Percentiles rank a stretch among this genome's conserved stretches.
These are phyloP conservation scores for Aspergillus ibericus DNA, from an alignment of 2,329 filamentous ascomycete genomes.

Conservation along the genomic window DNA sequence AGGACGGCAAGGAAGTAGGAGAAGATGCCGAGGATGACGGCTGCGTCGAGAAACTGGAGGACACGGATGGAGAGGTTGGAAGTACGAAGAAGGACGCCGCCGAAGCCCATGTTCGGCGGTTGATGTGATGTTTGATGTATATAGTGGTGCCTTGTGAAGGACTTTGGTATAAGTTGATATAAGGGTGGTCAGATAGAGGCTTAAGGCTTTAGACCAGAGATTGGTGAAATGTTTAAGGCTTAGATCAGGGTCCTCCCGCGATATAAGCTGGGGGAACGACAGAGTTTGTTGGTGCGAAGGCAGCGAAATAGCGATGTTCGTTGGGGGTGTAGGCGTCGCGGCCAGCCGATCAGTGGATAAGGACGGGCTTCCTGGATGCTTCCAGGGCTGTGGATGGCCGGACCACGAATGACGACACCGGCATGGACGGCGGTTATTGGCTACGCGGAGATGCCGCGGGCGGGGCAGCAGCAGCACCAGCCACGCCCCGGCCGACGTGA, in stretches of 20 bases:
- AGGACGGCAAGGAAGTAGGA: constrained; percentile 81
- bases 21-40: constrained; percentile 74
- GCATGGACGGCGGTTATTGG: background rate
- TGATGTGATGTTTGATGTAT: background rate
- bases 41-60: constrained; percentile 71
- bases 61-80: constrained; percentile 70
- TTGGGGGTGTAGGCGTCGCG: constrained; percentile 6
- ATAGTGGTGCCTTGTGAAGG: background rate
- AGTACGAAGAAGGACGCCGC: constrained; percentile 65
- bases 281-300: constrained; percentile 18
- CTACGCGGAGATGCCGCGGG: background rate
- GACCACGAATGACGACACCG: constrained; percentile 20
- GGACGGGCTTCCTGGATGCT: constrained; percentile 9
- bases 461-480: constrained; percentile 1
- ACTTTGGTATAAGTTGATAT: background rate
- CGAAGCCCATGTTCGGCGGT: constrained; percentile 55
- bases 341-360: constrained; percentile 22
- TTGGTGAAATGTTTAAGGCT: background rate
- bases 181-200: background rate
- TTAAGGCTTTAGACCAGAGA: background rate
- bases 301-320: constrained; percentile 22
- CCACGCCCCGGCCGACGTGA: background rate
- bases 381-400: constrained; percentile 9
- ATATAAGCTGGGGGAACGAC: constrained; percentile 9
- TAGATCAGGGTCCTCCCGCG: background rate